phyloP scores from a whole-genome alignment of 495 filamentous ascomycete genomes.

The Geoglossum glabrum region DNA sequence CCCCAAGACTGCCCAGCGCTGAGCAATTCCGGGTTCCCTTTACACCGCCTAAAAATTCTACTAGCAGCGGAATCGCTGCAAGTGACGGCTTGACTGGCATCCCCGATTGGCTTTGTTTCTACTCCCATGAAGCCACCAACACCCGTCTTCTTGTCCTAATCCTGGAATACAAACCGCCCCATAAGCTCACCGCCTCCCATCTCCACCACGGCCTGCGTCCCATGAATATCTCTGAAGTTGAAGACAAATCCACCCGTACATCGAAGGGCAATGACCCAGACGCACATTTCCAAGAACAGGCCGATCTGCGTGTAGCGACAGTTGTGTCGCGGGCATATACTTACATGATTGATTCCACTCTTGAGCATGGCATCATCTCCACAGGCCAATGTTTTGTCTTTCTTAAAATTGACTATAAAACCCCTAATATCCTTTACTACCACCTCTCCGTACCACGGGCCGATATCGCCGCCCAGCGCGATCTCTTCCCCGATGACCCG shows the following conservation, averaged over 20 bases:
- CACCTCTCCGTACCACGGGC: slow-evolving; percentile 19
- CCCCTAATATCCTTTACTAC: slow-evolving; percentile 20
- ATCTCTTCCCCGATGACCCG: slow-evolving; percentile 7
- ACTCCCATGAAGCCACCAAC: slow-evolving; percentile 14
- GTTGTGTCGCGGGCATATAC: slow-evolving; percentile 28
- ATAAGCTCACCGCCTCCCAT: slow-evolving; percentile 16
- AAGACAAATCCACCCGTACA: background rate
- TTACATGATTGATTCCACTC: slow-evolving; percentile 24
- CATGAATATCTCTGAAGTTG: background rate
- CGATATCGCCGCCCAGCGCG: slow-evolving; percentile 16
- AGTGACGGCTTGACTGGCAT: too few species aligned
- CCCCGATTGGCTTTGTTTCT: slow-evolving; percentile 26
- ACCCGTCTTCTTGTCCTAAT: slow-evolving; percentile 11
- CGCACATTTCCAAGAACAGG: background rate
- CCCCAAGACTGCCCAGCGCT: slow-evolving; percentile 7
- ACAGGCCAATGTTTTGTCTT: slow-evolving; percentile 29
- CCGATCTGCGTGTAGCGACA: slow-evolving; percentile 8
- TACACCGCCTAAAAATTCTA: background rate
- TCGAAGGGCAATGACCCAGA: background rate
- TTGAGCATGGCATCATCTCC: slow-evolving; percentile 25
- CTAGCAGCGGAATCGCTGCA: too few species aligned
- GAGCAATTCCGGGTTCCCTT: background rate
- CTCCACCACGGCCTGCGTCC: background rate
- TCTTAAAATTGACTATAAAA: slow-evolving; percentile 19
- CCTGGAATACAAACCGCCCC: slow-evolving; percentile 25